Percentiles rank a stretch among this genome's conserved stretches.
These are phyloP conservation scores for Coniochaeta pulveracea DNA, from an alignment of 2,329 filamentous ascomycete species.

Conservation along the genomic window DNA sequence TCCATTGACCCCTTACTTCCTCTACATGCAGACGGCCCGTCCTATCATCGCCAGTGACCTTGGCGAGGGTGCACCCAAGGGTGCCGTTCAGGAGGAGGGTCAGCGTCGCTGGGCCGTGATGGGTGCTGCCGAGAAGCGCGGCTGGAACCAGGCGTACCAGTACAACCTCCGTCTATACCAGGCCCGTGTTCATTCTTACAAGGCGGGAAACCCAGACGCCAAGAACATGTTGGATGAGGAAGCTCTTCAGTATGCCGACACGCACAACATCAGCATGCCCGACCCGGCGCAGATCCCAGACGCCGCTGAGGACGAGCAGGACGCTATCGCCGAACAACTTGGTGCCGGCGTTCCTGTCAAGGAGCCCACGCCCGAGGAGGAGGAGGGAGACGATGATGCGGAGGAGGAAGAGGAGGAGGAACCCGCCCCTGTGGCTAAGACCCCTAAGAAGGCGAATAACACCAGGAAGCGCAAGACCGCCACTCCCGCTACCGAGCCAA, in stretches of 20 bases:
- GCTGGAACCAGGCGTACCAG: slow-evolving; percentile 57
- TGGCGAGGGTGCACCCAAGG: slow-evolving; percentile 64
- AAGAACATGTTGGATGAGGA: slow-evolving; percentile 52
- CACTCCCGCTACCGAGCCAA: slow-evolving; percentile 29
- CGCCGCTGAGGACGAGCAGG: slow-evolving; percentile 34
- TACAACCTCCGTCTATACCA: slow-evolving; percentile 58
- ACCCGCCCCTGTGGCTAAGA: slow-evolving; percentile 33
- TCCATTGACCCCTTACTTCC: slow-evolving; percentile 86
- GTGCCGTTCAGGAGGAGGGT: slow-evolving; percentile 79
- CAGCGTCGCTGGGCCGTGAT: slow-evolving; percentile 78
- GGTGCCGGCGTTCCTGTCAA: slow-evolving; percentile 28
- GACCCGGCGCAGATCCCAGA: slow-evolving; percentile 33
- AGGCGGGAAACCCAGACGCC: slow-evolving; percentile 44
- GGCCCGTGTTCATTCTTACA: slow-evolving; percentile 54
- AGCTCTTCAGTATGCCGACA: slow-evolving; percentile 48
- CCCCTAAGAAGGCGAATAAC: slow-evolving; percentile 41
- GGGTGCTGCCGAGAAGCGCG: slow-evolving; percentile 58
- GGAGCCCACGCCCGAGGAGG: slow-evolving; percentile 25
- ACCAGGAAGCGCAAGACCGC: slow-evolving; percentile 47
- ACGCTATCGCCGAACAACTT: slow-evolving; percentile 48
- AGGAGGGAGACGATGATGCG: too few species aligned
- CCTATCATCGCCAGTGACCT: slow-evolving; percentile 72
- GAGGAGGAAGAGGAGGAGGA: slow-evolving; percentile 26
- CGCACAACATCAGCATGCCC: slow-evolving; percentile 42
- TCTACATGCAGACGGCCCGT: slow-evolving; percentile 84